Conservation (phyloP, 805 yeast genomes). For the Kuraishia cidri region DNA sequence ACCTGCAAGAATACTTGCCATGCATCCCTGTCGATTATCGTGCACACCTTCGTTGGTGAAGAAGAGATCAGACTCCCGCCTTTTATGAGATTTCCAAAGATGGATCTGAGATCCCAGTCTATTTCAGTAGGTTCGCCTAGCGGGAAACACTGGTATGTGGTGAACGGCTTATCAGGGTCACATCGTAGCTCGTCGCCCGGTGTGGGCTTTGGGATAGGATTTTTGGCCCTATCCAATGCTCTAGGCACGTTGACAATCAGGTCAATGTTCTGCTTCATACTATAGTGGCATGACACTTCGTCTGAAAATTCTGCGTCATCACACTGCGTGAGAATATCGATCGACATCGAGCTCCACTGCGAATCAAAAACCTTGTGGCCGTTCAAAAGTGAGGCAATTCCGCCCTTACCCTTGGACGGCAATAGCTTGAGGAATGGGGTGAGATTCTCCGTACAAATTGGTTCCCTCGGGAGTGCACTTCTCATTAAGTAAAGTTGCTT, state of each 20-base stretch:
- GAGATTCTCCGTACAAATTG: conserved; percentile 92
- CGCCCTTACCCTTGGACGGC: conserved; percentile 89
- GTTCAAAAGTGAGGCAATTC: conserved; percentile 74
- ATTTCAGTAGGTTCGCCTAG: conserved; percentile 37
- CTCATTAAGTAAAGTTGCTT: conserved; percentile 50
- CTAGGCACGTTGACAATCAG: conserved; percentile 66
- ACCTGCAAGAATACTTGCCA: conserved; percentile 34
- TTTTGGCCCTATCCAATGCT: conserved; percentile 47
- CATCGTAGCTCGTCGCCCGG: conserved; percentile 67
- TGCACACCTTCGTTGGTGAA: conserved; percentile 30
- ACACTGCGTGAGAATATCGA: conserved; percentile 63
- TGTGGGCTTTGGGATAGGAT: conserved; percentile 76
- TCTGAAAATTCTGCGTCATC: conserved; percentile 6
- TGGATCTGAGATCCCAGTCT: conserved; percentile 44
- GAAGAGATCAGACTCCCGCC: conserved; percentile 58
- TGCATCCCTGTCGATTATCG: conserved; percentile 26
- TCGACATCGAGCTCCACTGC: conserved; percentile 89
- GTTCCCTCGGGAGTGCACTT: conserved; percentile 91
- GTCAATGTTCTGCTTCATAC: conserved; percentile 59
- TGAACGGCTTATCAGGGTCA: conserved; percentile 50
- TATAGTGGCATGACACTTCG: conserved; percentile 31
- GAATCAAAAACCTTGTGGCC: conserved; percentile 90
- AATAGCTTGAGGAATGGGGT: conserved; percentile 87
- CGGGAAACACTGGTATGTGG: conserved; percentile 75
- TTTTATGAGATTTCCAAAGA: conserved; percentile 61